Percentiles rank a stretch among this genome's conserved stretches.
phyloP scores from a whole-genome alignment of 352 stramenopile genomes.

The Pythium aristosporum region DNA sequence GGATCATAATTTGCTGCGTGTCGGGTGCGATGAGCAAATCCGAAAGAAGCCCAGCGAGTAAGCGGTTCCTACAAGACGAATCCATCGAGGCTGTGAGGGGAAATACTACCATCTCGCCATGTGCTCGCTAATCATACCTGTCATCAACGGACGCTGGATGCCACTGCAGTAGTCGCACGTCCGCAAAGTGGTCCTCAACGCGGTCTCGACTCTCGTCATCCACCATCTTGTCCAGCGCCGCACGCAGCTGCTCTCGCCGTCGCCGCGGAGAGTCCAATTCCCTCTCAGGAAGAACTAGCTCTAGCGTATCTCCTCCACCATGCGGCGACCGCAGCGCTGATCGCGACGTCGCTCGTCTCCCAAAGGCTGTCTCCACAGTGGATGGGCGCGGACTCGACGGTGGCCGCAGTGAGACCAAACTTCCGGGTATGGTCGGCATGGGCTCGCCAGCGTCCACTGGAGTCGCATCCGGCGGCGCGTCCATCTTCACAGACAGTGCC shows the following conservation, averaged over 20 bases:
- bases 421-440: not conserved
- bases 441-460: not conserved
- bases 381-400: constrained; percentile 2
- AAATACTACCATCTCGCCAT: not conserved
- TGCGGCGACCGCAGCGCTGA: not conserved
- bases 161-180: constrained; percentile 51
- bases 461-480: not conserved
- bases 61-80: constrained; percentile 27
- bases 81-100: constrained; percentile 1
- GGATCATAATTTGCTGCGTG: constrained; percentile 56
- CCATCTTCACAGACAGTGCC: not conserved
- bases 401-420: not conserved
- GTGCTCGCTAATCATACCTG: constrained; percentile 14
- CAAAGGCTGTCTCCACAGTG: constrained; percentile 22
- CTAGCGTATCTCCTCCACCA: not conserved
- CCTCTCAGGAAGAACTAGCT: not conserved
- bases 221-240: constrained; percentile 22
- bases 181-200: constrained; percentile 29
- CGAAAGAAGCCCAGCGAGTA: constrained; percentile 47
- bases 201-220: constrained; percentile 31
- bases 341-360: constrained; percentile 8
- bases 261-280: constrained; percentile 7
- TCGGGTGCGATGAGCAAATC: constrained; percentile 48
- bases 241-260: constrained; percentile 7
- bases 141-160: constrained; percentile 46